Base-by-base conservation (phyloP, 768 basidiomycete species). In the Hygrocybe punicea region DNA sequence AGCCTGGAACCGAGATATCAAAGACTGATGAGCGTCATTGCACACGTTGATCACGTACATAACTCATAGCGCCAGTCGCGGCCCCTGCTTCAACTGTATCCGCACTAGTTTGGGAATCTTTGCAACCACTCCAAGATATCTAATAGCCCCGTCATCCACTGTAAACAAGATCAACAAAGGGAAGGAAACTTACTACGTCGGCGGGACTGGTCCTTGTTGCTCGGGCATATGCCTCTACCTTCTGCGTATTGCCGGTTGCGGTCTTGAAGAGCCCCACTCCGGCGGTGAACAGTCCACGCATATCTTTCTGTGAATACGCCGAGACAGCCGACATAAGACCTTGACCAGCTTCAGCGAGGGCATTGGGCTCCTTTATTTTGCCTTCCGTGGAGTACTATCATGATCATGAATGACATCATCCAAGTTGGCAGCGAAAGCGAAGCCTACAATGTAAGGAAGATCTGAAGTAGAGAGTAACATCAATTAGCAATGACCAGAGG, bases 321-420 rank as follows among this genome's bases (percentile, higher is more conserved):
- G 79, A 73, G 2, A 91, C 83, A 1, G 92, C 90, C 21, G 82
- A 81, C n/a, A 96, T 69, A 4, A 97, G 75, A 7, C 91, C 92
- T 66, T 91, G 84, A 0, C 93, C 94, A 4, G 95, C 94, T 67
- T 91, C 93, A 8, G 86, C 81, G 10, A 86, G 85, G 14, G 93
- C 74, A 67, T 97, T 95, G 34, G 95, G 93, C 68, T 97, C 93
- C 71, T 98, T 97, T 68, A 98, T 74, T 67, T 91, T 93, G 49
- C 94, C 94, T 74, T 98, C 93, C 6, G 93, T 96, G 19, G 93
- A 93, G 73, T 98, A 98, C 85, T 90, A 59, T 34, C 17, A 10
- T 16, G 44, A 16, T 56, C 11, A 46, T 14, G 36, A 56, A 13
- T 50, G 35, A 33, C 33, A 23, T 19, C 54, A 24, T 13, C 1